A percentile compares a stretch with the other conserved stretches of the same genome.
These are phyloP conservation scores for Vanrija humicola DNA, from an alignment of 1,284 basidiomycete species.

Conservation along the genomic window DNA sequence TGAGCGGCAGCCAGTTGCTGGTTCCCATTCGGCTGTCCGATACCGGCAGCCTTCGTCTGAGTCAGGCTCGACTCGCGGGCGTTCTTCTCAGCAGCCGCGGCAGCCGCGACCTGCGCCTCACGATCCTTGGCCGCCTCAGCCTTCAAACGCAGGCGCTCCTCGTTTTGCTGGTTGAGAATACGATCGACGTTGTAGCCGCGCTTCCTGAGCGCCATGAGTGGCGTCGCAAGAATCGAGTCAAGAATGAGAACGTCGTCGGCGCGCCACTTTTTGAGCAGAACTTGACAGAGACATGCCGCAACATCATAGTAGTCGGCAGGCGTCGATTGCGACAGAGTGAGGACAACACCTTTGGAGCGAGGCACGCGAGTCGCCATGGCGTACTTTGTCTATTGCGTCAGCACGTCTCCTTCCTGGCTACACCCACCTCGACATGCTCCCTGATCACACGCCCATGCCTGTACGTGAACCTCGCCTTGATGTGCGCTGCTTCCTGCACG, in stretches of 20 bases:
- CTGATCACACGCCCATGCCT: conserved; percentile 24
- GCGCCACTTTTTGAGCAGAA: conserved; percentile 69
- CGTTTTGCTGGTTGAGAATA: conserved; percentile 78
- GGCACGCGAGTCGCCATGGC: conserved; percentile 62
- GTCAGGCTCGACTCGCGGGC: neutral
- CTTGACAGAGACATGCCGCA: conserved; percentile 57
- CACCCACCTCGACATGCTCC: conserved; percentile 33
- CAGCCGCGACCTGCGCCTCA: conserved; percentile 31
- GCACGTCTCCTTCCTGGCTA: conserved; percentile 36
- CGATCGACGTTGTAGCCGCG: conserved; percentile 70
- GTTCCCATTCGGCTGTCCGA: neutral
- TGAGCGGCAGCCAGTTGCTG: too few relatives aligned
- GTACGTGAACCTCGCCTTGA: conserved; percentile 40
- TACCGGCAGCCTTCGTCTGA: neutral
- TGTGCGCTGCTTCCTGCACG: conserved; percentile 54
- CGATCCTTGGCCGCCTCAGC: conserved; percentile 33
- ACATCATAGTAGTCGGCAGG: conserved; percentile 83
- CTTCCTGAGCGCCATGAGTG: conserved; percentile 74
- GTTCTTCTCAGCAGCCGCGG: neutral
- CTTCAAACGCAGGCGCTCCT: conserved; percentile 62
- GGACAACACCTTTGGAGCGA: conserved; percentile 58
- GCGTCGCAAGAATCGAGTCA: conserved; percentile 72
- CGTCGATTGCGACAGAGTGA: conserved; percentile 70
- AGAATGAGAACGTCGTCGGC: conserved; percentile 80
- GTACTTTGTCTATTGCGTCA: conserved; percentile 55